Base-by-base conservation (phyloP, 306 rosid genomes). In the Malus sieversii region DNA sequence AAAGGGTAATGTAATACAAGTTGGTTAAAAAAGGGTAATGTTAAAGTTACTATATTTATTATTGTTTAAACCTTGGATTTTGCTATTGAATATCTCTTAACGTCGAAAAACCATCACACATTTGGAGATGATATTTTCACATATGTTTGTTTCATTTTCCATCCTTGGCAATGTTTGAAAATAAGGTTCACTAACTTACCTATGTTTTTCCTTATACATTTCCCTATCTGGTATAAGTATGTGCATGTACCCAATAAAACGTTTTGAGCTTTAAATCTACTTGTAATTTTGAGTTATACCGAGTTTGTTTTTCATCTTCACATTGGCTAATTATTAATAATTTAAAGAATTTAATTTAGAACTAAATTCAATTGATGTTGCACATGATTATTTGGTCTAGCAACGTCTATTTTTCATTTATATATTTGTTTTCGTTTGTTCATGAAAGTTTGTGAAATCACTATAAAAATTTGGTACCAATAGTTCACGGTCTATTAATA, bases 251-350 rank as follows among this genome's bases (percentile, higher is more conserved):
- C 33, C 7, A 30, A 73, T 16, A 15, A 44, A 69, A 40, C 52
- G 3, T 45, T 69, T 77, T 8, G 53, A 19, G 63, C 73, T 30
- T 51, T 69, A 60, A 70, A 29, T 66, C 10, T 48, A 48, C 10
- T 64, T 75, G 77, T 61, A 62, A 74, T 70, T 57, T 30, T 77
- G 85, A 82, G 84, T 61, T 80, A 81, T 80, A 45, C 15, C 55
- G 4, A 15, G 20, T 48, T 18, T 27, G 73, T 10, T 58, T 22
- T 58, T 22, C 15, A 8, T 23, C 16, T 59, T 23, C 15, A 22
- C 29, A 9, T 22, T 22, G 63, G 32, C 3, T 9, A 59, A n/a
- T 22, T 22, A 10, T 4, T 27, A 58, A 22, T 12, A 61, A 27
- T 61, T 25, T 23, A 60, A 60, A 13, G 8, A 25, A 11, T 12